Evolutionary conservation across 2,329 filamentous ascomycete species (phyloP).

Genomic region (Epichloe sibirici): DNA sequence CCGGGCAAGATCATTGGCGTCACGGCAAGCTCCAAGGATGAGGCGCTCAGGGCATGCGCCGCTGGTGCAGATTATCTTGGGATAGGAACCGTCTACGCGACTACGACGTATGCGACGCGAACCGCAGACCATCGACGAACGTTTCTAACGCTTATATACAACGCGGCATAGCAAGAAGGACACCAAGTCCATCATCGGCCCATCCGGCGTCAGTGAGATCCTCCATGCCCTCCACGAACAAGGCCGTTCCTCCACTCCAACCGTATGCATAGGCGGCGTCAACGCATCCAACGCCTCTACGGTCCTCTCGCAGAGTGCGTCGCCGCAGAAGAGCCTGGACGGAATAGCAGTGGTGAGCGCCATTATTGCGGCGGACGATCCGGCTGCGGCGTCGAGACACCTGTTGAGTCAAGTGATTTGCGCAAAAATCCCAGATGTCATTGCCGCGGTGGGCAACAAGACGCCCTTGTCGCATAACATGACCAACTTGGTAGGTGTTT

Average conservation of each 20-base stretch:
- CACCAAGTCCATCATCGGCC: conserved; percentile 54
- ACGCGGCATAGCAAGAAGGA: conserved; percentile 57
- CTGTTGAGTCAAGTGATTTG: conserved; percentile 37
- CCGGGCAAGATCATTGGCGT: conserved; percentile 74
- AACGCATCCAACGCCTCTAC: conserved; percentile 63
- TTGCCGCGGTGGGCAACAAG: conserved; percentile 47
- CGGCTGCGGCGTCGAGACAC: conserved; percentile 46
- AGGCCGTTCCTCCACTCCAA: conserved; percentile 34
- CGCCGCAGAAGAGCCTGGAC: conserved; percentile 49
- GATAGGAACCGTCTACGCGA: conserved; percentile 81
- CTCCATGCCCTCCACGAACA: conserved; percentile 41
- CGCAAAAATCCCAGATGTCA: conserved; percentile 36
- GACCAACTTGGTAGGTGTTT: conserved; percentile 61
- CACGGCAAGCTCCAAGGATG: conserved; percentile 62
- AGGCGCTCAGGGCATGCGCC: conserved; percentile 59
- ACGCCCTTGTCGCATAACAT: conserved; percentile 86
- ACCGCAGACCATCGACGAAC: too few relatives aligned
- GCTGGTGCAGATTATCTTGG: conserved; percentile 84
- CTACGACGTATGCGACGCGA: conserved; percentile 49
- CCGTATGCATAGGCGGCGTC: conserved; percentile 84
- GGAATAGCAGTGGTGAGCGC: conserved; percentile 85
- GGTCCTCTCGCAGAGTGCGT: conserved; percentile 54
- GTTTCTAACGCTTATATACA: background rate
- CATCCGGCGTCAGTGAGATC: conserved; percentile 40
- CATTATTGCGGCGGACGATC: conserved; percentile 62